phyloP scores from a whole-genome alignment of 768 basidiomycete species.

The Lactifluus hygrophoroides region DNA sequence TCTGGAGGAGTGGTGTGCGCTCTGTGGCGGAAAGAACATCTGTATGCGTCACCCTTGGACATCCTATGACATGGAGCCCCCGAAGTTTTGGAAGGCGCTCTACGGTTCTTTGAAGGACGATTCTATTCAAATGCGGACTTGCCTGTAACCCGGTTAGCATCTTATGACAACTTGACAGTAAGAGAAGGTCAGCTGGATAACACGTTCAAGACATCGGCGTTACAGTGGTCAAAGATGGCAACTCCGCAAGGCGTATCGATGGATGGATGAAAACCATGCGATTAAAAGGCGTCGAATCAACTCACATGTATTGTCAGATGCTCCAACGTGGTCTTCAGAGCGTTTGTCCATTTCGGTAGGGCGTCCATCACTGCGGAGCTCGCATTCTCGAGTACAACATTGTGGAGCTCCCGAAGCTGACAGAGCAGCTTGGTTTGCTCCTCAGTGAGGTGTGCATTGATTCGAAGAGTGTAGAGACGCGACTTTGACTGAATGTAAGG shows the following conservation, averaged over 20 bases:
- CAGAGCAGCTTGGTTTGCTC: slow-evolving; percentile 40
- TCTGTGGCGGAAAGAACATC: slow-evolving; percentile 37
- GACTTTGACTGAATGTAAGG: slow-evolving; percentile 36
- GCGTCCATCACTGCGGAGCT: slow-evolving; percentile 53
- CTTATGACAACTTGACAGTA: slow-evolving; percentile 8
- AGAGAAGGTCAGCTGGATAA: slow-evolving; percentile 6
- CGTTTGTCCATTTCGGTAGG: slow-evolving; percentile 48
- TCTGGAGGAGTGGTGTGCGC: slow-evolving; percentile 48
- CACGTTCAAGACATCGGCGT: slow-evolving; percentile 2
- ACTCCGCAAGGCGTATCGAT: slow-evolving; percentile 13
- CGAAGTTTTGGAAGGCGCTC: slow-evolving; percentile 42
- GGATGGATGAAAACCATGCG: slow-evolving; percentile 1
- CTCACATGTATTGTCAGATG: slow-evolving; percentile 55
- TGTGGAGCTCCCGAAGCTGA: slow-evolving; percentile 33
- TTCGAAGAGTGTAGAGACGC: slow-evolving; percentile 38
- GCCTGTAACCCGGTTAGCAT: slow-evolving; percentile 33
- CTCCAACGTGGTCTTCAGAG: slow-evolving; percentile 38
- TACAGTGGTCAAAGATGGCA: not conserved
- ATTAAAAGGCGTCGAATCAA: slow-evolving; percentile 11
- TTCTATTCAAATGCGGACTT: slow-evolving; percentile 45
- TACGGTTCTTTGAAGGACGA: slow-evolving; percentile 41
- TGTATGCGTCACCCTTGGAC: slow-evolving; percentile 47
- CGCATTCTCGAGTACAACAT: slow-evolving; percentile 47
- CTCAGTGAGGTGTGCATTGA: slow-evolving; percentile 45
- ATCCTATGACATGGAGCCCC: slow-evolving; percentile 54